A percentile compares a stretch with the other conserved stretches of the same genome.
Conservation (phyloP, 768 basidiomycete genomes). For the Ephemerocybe angulata region DNA sequence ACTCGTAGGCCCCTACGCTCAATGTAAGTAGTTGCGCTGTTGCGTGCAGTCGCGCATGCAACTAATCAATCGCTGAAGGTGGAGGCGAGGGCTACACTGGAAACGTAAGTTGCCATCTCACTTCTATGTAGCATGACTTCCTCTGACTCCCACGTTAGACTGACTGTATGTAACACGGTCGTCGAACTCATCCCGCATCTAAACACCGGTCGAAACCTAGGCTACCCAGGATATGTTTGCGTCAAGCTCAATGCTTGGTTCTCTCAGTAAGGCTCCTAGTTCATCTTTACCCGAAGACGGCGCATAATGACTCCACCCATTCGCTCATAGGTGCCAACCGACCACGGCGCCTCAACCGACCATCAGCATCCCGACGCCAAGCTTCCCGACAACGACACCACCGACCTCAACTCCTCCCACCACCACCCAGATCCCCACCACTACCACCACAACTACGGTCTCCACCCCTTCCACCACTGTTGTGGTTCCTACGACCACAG, state of each 20-base stretch:
- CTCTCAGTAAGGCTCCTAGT: conserved; percentile 25
- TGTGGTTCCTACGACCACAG: background rate
- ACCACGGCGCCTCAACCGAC: background rate
- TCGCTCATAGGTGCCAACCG: conserved; percentile 16
- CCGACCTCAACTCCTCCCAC: background rate
- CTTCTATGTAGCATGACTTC: background rate
- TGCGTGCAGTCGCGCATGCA: background rate
- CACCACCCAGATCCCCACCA: background rate
- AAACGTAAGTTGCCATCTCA: conserved; percentile 15
- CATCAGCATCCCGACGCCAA: background rate
- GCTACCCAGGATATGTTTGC: conserved; percentile 26
- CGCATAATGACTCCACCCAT: background rate
- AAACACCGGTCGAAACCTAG: conserved; percentile 9
- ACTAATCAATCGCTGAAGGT: conserved; percentile 12
- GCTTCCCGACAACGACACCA: background rate
- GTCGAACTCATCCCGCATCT: background rate
- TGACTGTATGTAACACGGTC: background rate
- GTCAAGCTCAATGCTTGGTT: conserved; percentile 28
- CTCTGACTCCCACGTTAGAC: background rate
- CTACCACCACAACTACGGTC: background rate
- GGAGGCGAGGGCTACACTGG: conserved; percentile 28
- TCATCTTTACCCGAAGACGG: background rate
- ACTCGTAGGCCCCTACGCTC: conserved; percentile 25
- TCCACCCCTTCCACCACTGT: background rate
- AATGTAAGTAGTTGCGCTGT: conserved; percentile 24